A percentile compares a stretch with the other conserved stretches of the same genome.
Conservation (phyloP, 345 rosid species). For the Camelina laxa region DNA sequence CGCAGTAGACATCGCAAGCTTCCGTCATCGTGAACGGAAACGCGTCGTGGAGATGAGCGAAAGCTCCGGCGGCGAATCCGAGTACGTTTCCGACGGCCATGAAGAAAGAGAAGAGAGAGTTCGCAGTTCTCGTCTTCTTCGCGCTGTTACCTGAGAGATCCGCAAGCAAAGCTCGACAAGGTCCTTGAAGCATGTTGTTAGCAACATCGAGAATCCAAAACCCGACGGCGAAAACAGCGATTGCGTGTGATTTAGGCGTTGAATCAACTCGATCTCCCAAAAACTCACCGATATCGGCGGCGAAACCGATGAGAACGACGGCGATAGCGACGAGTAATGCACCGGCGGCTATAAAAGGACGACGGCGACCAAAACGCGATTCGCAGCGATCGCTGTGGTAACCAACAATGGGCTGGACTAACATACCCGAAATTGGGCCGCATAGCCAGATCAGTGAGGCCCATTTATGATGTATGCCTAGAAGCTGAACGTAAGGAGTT, state of each 20-base stretch:
- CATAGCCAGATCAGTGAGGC: conserved; percentile 87
- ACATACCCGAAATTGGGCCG: conserved; percentile 83
- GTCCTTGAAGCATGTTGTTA: conserved; percentile 87
- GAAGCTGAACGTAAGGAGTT: conserved; percentile 80
- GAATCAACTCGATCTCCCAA: conserved; percentile 51
- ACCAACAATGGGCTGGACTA: conserved; percentile 93
- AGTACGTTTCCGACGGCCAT: conserved; percentile 91
- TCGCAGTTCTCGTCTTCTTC: conserved; percentile 58
- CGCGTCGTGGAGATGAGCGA: conserved; percentile 54
- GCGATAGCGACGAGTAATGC: conserved; percentile 56
- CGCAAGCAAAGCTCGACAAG: conserved; percentile 82
- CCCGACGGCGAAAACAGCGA: conserved; percentile 65
- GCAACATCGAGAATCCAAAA: conserved; percentile 94
- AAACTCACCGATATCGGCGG: conserved; percentile 65
- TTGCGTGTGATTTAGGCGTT: conserved; percentile 58
- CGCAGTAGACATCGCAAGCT: conserved; percentile 82
- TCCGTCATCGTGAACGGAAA: conserved; percentile 66
- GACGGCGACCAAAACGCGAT: conserved; percentile 78
- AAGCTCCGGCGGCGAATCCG: conserved; percentile 79
- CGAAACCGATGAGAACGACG: conserved; percentile 74
- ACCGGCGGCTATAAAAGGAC: conserved; percentile 75
- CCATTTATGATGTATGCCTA: conserved; percentile 84
- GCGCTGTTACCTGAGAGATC: conserved; percentile 63
- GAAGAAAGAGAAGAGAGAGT: conserved; percentile 70
- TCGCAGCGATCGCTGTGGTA: conserved; percentile 73